Base-by-base conservation (phyloP, 1,284 basidiomycete genomes). In the Boletus smithii region DNA sequence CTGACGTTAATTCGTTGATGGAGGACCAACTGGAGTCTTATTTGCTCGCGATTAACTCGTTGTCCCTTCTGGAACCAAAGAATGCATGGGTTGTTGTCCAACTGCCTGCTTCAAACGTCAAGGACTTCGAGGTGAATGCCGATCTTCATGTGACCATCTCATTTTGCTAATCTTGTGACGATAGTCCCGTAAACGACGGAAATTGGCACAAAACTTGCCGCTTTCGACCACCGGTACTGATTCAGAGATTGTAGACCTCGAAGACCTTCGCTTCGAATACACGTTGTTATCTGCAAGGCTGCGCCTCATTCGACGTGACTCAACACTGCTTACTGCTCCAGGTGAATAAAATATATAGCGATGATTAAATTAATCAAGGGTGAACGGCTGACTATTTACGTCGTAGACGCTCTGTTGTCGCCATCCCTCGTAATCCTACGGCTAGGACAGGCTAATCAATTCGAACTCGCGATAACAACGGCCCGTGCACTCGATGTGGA, bases 211-310 rank as follows among this genome's bases (percentile, higher is more conserved):
- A 53, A 80, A 87, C 63, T 83, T 97, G 35, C 94, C 95, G 4
- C 83, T 88, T 62, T 75, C 79, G 51, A 82, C 81, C 59, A 87
- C 83, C 51, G 68, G 78, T 14, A 64, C 71, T 37, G 81, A 79
- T 46, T 76, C 84, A 23, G 90, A 93, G 61, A 79, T 97, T 40
- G 76, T 97, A 36, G 82, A 86, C 49, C 72, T 97, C 18, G 71
- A 73, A 16, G 92, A 97, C 67, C 85, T 99, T 55, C 82, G 89
- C 53, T 81, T 85, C 57, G 93, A 97, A 60, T 91, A 92, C 66
- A 76, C 85, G 8, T 70, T 95, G 18, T 75, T 95, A 35, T 76
- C 87, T 42, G 84, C 92, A 14, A 85, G 88, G 50, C 72, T 97
- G 37, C 84, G 88, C 58, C 76, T 97, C 42, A 74, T 88, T 46